Base-by-base conservation (phyloP, 2,329 filamentous ascomycete genomes). In the Phialophora macrospora region DNA sequence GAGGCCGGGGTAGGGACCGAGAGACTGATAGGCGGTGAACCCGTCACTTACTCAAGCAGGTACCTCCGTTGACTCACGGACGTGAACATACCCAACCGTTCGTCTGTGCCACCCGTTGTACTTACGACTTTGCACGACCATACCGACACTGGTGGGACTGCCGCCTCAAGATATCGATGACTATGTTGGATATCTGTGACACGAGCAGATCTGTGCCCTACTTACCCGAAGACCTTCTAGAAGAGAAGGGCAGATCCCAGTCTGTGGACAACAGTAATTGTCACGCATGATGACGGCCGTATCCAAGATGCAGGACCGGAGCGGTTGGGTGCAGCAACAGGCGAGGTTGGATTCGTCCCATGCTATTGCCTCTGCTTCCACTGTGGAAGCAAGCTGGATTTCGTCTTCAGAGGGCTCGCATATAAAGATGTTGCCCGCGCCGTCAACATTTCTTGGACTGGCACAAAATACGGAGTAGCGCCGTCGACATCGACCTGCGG, bases 181-280 rank as follows among this genome's bases (percentile, higher is more conserved):
- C 6, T 8, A 34, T 24, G 17, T 57, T 28, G 34, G 20, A 20
- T 22, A 34, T 8, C 8, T 28, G 59, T 65, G 22, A 55, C 44
- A 65, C 66, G 11, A 54, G 20, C 22, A 28, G 66, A 68, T 68
- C 66, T 68, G 17, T 68, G 66, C 63, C 46, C 44, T 51, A 60
- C 56, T 28, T 28, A 48, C 48, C 41, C 32, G 14, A 11, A 26
- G 22, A 6, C 48, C 62, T 63, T 60, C 66, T 44, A 44, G 38
- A 44, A 44, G 17, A 68, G 62, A 65, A 63, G 14, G 14, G 17
- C 41, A 28, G 48, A 57, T 60, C 55, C 60, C 22, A 41, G 49
- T 38, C 26, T 41, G 41, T 17, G 30, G 26, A 22, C 28, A 58
- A 28, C 24, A 22, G 54, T 65, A 65, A 65, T 68, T 68, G 66